phyloP scores from a whole-genome alignment of 371 early-diverging fungal species.

The Entomophthora muscae region DNA sequence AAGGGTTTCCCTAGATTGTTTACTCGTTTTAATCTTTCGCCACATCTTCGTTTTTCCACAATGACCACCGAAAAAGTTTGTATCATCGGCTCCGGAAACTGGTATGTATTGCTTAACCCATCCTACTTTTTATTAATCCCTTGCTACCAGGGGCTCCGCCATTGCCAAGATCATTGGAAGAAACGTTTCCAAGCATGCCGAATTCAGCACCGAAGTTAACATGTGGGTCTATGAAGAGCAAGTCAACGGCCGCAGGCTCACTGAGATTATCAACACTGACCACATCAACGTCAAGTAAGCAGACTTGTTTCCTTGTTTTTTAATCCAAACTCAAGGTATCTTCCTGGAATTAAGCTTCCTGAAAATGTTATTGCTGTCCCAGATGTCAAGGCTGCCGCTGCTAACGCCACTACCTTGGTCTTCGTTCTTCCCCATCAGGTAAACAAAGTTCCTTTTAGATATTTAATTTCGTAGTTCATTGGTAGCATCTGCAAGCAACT shows the following conservation, averaged over 20 bases:
- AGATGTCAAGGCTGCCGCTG: conserved; percentile 53
- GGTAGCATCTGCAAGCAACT: conserved; percentile 62
- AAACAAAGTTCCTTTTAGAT: conserved; percentile 4
- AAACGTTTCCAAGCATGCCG: conserved; percentile 47
- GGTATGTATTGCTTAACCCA: not conserved
- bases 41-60: no score
- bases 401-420: conserved; percentile 73
- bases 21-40: no score
- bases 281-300: conserved; percentile 79
- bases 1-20: no score
- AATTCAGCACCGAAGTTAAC: conserved; percentile 61
- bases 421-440: conserved; percentile 95
- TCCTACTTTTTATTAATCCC: not conserved
- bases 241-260: conserved; percentile 67
- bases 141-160: conserved; percentile 72
- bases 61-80: conserved; percentile 8
- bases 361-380: conserved; percentile 75
- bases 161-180: conserved; percentile 86
- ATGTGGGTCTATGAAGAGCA: conserved; percentile 96
- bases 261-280: conserved; percentile 83
- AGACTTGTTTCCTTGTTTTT: not conserved
- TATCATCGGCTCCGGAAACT: conserved; percentile 12
- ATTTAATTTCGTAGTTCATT: conserved; percentile 41
- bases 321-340: conserved; percentile 29
- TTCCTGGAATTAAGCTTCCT: conserved; percentile 81